These are phyloP conservation scores for Stromatinia cepivora DNA, from an alignment of 2,329 filamentous ascomycete genomes.

Conservation along the genomic window DNA sequence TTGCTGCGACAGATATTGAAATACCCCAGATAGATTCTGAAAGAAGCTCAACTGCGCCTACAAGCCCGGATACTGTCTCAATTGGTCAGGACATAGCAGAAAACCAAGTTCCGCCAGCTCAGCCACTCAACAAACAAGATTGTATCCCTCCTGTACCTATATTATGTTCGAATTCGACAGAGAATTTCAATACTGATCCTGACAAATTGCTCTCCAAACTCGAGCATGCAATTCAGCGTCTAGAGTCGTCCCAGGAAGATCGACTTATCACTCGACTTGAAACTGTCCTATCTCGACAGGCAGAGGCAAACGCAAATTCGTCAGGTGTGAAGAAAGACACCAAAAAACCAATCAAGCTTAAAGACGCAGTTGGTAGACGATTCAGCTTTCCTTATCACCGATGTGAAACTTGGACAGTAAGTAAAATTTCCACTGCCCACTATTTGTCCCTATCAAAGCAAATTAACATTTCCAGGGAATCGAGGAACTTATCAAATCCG, in stretches of 20 bases:
- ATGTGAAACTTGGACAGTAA: constrained; percentile 80
- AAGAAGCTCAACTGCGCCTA: too few species aligned
- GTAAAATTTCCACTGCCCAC: constrained; percentile 39
- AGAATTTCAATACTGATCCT: not conserved
- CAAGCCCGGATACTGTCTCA: not conserved
- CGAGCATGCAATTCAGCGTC: not conserved
- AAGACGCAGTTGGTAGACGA: constrained; percentile 86
- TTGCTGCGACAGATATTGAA: not conserved
- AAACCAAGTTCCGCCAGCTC: not conserved
- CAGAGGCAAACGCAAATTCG: not conserved
- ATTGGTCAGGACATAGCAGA: not conserved
- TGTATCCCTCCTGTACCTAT: not conserved
- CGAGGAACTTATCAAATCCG: constrained; percentile 82
- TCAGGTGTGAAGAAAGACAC: not conserved
- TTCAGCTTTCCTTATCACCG: constrained; percentile 89
- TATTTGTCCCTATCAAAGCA: constrained; percentile 19
- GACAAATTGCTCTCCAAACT: not conserved
- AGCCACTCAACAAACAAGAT: not conserved
- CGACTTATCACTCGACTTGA: constrained; percentile 12
- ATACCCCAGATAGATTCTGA: not conserved
- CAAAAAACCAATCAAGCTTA: constrained; percentile 67
- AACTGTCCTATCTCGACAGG: not conserved
- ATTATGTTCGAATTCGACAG: not conserved
- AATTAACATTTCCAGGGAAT: constrained; percentile 63
- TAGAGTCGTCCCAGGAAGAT: constrained; percentile 10